phyloP scores from a whole-genome alignment of 495 filamentous ascomycete species.

The Sordaria brevicollis region DNA sequence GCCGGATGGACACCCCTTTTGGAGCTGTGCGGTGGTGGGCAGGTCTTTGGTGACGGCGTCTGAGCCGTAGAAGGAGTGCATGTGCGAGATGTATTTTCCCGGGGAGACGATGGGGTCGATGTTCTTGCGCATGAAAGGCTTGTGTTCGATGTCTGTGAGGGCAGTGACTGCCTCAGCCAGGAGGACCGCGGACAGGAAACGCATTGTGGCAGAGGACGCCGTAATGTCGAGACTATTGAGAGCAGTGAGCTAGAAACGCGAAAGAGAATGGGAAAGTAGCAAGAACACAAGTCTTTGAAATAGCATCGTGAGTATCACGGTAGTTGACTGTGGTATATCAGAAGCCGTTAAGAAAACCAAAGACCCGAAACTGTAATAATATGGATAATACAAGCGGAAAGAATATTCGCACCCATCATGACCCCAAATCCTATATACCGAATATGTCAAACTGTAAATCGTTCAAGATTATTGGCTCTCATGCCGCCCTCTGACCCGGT shows the following conservation, averaged over 20 bases:
- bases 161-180: constrained; percentile 11
- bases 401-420: background rate
- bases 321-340: background rate
- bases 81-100: constrained; percentile 25
- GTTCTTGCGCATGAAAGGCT: constrained; percentile 27
- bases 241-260: background rate
- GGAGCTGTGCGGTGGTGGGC: constrained; percentile 23
- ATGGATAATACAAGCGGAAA: background rate
- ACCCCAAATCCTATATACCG: background rate
- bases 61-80: constrained; percentile 29
- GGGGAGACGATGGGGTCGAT: constrained; percentile 27
- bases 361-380: background rate
- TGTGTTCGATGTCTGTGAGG: constrained; percentile 25
- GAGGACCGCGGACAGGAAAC: background rate
- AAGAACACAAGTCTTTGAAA: background rate
- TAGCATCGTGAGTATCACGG: background rate
- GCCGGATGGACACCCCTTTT: constrained; percentile 25
- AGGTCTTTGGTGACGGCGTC: constrained; percentile 24
- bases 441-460: background rate
- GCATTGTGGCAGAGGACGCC: background rate
- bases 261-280: background rate
- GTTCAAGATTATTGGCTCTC: background rate
- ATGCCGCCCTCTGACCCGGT: background rate
- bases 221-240: background rate
- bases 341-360: background rate